Percentiles rank a stretch among this genome's conserved stretches.
Evolutionary conservation across 805 yeast genomes (phyloP).

Genomic region (Hagleromyces aurorensis): DNA sequence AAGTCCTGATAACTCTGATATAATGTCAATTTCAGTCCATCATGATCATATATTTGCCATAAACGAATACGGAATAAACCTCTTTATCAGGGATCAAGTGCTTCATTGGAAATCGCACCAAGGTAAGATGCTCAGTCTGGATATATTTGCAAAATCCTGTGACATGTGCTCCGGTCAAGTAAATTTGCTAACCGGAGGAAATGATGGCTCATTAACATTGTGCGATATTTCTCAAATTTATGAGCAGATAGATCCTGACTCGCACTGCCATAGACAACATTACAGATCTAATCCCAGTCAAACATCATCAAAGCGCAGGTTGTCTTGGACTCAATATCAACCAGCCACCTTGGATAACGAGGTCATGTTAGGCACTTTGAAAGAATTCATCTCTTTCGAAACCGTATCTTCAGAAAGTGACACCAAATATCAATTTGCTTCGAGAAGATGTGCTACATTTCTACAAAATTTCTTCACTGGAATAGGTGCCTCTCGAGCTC

Average conservation of each 20-base stretch:
- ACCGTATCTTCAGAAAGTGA: constrained; percentile 74
- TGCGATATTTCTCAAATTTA: constrained; percentile 52
- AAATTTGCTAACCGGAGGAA: constrained; percentile 60
- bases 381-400: constrained; percentile 54
- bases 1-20: constrained; percentile 38
- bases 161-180: constrained; percentile 26
- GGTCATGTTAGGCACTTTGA: constrained; percentile 53
- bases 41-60: constrained; percentile 28
- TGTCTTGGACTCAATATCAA: constrained; percentile 9
- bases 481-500: constrained; percentile 63
- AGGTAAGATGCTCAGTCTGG: constrained; percentile 52
- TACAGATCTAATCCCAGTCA: constrained; percentile 14
- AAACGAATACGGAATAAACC: constrained; percentile 38
- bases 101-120: constrained; percentile 45
- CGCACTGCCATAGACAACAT: constrained; percentile 3
- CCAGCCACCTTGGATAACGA: constrained; percentile 41
- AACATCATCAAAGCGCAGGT: constrained; percentile 1
- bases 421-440: constrained; percentile 49
- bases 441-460: constrained; percentile 79
- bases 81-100: constrained; percentile 38
- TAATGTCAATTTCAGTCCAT: constrained; percentile 39
- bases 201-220: constrained; percentile 56
- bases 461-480: constrained; percentile 52
- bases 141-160: constrained; percentile 34
- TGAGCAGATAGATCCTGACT: background rate